A percentile compares a stretch with the other conserved stretches of the same genome.
phyloP scores from a whole-genome alignment of 768 basidiomycete species.

The Auriscalpium microsporum region DNA sequence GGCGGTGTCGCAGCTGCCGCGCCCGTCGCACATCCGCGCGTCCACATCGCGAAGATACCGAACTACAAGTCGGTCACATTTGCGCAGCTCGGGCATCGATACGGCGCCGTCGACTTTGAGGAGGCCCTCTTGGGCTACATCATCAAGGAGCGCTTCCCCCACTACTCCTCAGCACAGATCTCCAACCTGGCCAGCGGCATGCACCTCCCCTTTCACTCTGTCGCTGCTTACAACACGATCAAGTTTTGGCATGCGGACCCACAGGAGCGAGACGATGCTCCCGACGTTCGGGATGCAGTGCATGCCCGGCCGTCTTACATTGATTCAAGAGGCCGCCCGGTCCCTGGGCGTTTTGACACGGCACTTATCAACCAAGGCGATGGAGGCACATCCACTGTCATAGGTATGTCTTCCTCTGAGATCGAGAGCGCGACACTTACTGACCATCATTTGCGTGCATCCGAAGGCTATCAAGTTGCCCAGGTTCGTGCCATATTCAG shows the following conservation, averaged over 20 bases:
- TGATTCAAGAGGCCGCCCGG: neutral
- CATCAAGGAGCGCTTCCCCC: neutral
- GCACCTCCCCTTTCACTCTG: neutral
- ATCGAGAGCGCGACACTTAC: too few relatives aligned
- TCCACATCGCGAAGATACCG: neutral
- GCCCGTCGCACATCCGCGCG: neutral
- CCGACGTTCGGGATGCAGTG: neutral
- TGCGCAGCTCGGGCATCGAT: neutral
- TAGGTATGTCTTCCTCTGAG: neutral
- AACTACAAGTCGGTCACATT: neutral
- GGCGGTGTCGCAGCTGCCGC: too few relatives aligned
- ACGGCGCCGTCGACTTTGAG: neutral
- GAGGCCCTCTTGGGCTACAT: neutral
- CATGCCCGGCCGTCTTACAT: neutral
- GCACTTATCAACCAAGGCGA: neutral
- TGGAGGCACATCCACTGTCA: neutral
- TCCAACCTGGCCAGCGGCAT: neutral
- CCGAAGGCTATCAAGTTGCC: neutral
- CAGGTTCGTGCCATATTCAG: neutral
- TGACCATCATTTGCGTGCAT: neutral
- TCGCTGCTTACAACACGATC: neutral
- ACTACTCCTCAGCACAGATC: too few relatives aligned
- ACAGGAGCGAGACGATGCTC: neutral
- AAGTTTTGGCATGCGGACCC: neutral
- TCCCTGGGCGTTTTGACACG: slow-evolving; percentile 3